phyloP scores from a whole-genome alignment of 495 filamentous ascomycete genomes.

The Talaromyces borbonicus region DNA sequence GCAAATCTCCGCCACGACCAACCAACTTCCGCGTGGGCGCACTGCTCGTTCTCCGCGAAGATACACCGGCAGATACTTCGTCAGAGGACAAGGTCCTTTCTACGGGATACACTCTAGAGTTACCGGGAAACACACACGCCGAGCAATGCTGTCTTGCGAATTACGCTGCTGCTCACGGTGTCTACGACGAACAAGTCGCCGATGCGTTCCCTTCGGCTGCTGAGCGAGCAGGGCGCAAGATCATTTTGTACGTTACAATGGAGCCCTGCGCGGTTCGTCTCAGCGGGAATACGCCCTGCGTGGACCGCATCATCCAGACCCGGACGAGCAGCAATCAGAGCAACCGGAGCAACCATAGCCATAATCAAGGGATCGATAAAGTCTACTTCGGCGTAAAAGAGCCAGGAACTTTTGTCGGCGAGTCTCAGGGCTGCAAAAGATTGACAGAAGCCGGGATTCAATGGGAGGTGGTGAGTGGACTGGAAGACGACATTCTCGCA shows the following conservation, averaged over 20 bases:
- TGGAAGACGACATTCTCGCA: constrained; percentile 71
- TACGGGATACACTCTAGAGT: constrained; percentile 85
- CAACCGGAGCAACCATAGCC: constrained; percentile 11
- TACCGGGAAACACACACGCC: constrained; percentile 88
- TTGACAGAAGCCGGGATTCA: constrained; percentile 66
- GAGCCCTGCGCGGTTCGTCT: constrained; percentile 81
- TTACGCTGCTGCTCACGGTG: constrained; percentile 39
- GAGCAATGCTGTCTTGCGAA: constrained; percentile 88
- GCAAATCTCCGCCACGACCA: constrained; percentile 68
- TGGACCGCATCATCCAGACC: constrained; percentile 64
- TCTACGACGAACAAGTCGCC: constrained; percentile 40
- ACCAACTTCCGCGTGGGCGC: constrained; percentile 94
- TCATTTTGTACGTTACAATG: constrained; percentile 83
- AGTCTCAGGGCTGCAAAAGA: constrained; percentile 62
- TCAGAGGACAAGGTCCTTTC: constrained; percentile 54
- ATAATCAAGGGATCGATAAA: constrained; percentile 49
- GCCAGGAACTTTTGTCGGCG: constrained; percentile 77
- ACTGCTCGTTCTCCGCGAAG: constrained; percentile 51
- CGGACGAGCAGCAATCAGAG: constrained; percentile 9
- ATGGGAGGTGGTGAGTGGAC: constrained; percentile 58
- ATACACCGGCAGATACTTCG: constrained; percentile 19
- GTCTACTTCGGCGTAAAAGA: constrained; percentile 86
- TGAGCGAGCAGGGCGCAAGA: constrained; percentile 22
- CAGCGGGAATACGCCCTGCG: constrained; percentile 74
- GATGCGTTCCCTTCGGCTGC: constrained; percentile 41